Conservation (phyloP, 768 basidiomycete species). For the Fomitopsis pulvina region DNA sequence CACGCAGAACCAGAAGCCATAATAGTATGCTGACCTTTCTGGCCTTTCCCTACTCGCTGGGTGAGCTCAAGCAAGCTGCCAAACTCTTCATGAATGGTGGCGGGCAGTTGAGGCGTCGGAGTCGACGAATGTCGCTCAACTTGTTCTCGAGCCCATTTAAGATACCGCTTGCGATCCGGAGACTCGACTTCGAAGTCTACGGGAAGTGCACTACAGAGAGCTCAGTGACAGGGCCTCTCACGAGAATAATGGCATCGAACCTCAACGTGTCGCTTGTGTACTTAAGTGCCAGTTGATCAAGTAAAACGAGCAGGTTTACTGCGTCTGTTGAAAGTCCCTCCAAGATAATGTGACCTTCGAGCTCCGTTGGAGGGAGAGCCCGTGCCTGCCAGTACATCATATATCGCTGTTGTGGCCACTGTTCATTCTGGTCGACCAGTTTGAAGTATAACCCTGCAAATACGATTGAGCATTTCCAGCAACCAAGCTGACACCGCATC, state of each 20-base stretch:
- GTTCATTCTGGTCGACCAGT: neutral
- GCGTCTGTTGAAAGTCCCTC: neutral
- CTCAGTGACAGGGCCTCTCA: neutral
- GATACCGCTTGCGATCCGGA: conserved; percentile 5
- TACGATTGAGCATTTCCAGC: neutral
- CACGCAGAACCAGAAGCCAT: neutral
- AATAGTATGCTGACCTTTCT: neutral
- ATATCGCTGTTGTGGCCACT: conserved; percentile 4
- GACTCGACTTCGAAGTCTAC: neutral
- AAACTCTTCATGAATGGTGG: neutral
- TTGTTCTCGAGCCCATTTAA: neutral
- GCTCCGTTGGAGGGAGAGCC: neutral
- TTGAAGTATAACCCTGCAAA: neutral
- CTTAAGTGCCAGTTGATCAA: neutral
- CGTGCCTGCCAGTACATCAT: conserved; percentile 7
- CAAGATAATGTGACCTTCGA: neutral
- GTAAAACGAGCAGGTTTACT: neutral
- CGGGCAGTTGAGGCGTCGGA: neutral
- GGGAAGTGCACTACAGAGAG: neutral
- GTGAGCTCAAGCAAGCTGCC: neutral
- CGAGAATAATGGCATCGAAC: neutral
- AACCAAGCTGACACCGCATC: neutral
- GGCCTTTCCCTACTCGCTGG: neutral
- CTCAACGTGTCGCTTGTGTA: neutral
- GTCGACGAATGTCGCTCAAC: neutral